Evolutionary conservation across 2,329 filamentous ascomycete genomes (phyloP).

Genomic region (Sporothrix mexicana): DNA sequence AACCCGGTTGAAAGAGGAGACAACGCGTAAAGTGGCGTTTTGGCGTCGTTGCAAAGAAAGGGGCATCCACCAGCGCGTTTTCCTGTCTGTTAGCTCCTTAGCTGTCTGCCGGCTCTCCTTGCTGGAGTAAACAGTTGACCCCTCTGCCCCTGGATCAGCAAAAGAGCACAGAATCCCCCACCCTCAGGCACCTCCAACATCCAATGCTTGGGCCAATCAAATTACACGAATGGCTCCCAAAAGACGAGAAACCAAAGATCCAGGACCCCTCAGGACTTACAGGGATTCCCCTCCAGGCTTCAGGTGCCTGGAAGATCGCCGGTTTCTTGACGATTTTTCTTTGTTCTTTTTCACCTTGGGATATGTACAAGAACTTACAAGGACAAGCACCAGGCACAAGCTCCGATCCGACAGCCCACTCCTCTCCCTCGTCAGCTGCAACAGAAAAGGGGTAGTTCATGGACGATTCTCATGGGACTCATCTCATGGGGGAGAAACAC

Average conservation of each 20-base stretch:
- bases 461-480: neutral
- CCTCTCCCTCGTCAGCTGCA: neutral
- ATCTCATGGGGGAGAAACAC: neutral
- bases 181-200: neutral
- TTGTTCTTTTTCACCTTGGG: neutral
- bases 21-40: constrained; percentile 24
- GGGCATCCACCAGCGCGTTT: constrained; percentile 12
- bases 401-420: neutral
- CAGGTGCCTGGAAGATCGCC: neutral
- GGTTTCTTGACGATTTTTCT: neutral
- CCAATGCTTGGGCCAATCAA: constrained; percentile 9
- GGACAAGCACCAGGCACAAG: neutral
- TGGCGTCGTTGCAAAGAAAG: neutral
- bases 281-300: neutral
- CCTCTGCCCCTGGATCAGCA: constrained; percentile 26
- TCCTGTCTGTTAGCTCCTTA: neutral
- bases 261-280: neutral
- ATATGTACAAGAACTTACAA: no score
- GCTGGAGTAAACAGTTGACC: neutral
- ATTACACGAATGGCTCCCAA: constrained; percentile 19
- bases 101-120: no score
- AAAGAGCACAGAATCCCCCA: no score
- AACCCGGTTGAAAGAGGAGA: neutral
- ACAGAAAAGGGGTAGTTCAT: constrained; percentile 12
- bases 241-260: neutral